phyloP scores from a whole-genome alignment of 1,139 yeast genomes.

The Magnusiomyces ingens region DNA sequence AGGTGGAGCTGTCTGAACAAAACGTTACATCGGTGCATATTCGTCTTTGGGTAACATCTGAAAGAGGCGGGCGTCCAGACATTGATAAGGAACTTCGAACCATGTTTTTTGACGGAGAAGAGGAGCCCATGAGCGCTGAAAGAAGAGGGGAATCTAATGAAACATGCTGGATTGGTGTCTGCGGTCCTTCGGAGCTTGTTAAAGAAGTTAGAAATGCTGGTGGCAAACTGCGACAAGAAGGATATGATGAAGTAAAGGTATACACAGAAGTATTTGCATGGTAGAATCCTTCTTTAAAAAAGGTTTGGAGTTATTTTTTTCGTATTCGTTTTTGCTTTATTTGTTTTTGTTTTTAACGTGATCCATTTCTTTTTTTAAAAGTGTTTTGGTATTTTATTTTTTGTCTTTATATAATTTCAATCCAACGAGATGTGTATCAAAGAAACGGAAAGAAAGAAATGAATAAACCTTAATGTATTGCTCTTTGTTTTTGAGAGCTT shows the following conservation, averaged over 20 bases:
- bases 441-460: no score
- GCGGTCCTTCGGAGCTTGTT: constrained; percentile 26
- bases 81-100: constrained; percentile 16
- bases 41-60: constrained; percentile 23
- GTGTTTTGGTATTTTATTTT: neutral
- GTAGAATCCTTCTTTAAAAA: constrained; percentile 13
- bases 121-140: neutral
- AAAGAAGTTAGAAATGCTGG: constrained; percentile 23
- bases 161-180: constrained; percentile 24
- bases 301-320: neutral
- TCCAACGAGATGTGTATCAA: no score
- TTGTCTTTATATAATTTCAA: neutral
- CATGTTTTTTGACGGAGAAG: constrained; percentile 10
- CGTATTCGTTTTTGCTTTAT: neutral
- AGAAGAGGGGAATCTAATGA: neutral
- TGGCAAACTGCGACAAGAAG: constrained; percentile 20
- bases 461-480: no score
- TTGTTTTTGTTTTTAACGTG: neutral
- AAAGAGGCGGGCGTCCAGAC: constrained; percentile 21
- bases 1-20: neutral
- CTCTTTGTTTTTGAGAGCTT: no score
- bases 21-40: constrained; percentile 1
- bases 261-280: constrained; percentile 28
- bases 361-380: neutral
- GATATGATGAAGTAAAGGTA: constrained; percentile 17